Percentiles rank a stretch among this genome's conserved stretches.
Evolutionary conservation across 352 stramenopile species (phyloP).

Genomic region (Pythium volutum): DNA sequence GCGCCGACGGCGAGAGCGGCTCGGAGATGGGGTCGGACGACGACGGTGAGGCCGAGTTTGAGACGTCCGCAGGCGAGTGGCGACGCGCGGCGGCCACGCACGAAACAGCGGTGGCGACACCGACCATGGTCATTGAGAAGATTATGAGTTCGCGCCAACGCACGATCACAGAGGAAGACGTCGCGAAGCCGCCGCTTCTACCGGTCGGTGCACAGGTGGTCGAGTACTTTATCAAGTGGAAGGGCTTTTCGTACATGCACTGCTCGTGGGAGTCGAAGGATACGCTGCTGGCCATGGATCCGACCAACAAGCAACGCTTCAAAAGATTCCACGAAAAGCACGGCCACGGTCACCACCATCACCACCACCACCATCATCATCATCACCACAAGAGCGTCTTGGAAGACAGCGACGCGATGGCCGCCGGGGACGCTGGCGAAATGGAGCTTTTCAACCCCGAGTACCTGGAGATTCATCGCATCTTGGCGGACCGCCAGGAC

Average conservation of each 20-base stretch:
- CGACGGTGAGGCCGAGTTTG: slow-evolving; percentile 28
- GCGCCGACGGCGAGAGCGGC: slow-evolving; percentile 3
- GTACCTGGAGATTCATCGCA: slow-evolving; percentile 87
- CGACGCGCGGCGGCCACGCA: background rate
- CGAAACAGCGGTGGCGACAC: background rate
- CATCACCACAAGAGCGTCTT: slow-evolving; percentile 31
- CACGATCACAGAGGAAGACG: slow-evolving; percentile 29
- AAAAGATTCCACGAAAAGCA: slow-evolving; percentile 89
- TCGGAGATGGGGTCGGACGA: slow-evolving; percentile 6
- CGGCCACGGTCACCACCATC: slow-evolving; percentile 32
- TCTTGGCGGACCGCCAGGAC: slow-evolving; percentile 80
- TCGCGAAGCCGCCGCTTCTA: slow-evolving; percentile 8
- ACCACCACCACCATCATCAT: slow-evolving; percentile 40
- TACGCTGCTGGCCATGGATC: slow-evolving; percentile 72
- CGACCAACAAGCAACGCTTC: slow-evolving; percentile 83
- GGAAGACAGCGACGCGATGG: slow-evolving; percentile 17
- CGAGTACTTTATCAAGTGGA: slow-evolving; percentile 92
- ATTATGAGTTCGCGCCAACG: slow-evolving; percentile 78
- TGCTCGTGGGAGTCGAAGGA: slow-evolving; percentile 81
- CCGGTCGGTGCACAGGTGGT: slow-evolving; percentile 23
- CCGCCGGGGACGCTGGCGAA: slow-evolving; percentile 33
- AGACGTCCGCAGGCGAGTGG: background rate
- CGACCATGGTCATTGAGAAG: slow-evolving; percentile 86
- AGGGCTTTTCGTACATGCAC: slow-evolving; percentile 88
- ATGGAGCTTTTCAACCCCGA: slow-evolving; percentile 90